Evolutionary conservation across 2,329 filamentous ascomycete species (phyloP).

Genomic region (Fusarium annulatum): DNA sequence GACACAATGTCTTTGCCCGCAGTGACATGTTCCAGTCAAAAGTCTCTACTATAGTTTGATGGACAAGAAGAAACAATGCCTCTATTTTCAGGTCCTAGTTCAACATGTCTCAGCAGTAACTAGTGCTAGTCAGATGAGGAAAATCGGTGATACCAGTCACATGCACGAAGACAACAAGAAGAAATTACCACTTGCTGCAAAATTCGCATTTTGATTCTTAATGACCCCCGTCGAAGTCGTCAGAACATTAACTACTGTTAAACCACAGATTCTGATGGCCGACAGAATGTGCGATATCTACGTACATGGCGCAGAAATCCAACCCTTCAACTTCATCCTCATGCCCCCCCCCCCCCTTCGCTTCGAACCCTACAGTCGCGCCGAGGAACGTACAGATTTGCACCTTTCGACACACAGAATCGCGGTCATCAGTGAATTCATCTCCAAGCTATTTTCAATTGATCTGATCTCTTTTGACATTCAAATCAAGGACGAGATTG

Average conservation of each 20-base stretch:
- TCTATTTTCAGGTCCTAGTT: too few relatives aligned
- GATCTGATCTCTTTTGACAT: too few relatives aligned
- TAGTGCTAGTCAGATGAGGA: neutral
- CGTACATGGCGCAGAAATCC: neutral
- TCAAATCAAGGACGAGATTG: too few relatives aligned
- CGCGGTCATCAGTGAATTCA: too few relatives aligned
- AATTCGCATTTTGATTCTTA: rapidly evolving
- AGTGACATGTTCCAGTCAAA: too few relatives aligned
- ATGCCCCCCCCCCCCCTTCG: neutral
- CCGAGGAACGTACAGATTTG: too few relatives aligned
- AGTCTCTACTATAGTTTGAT: too few relatives aligned
- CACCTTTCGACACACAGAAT: too few relatives aligned
- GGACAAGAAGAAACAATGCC: too few relatives aligned
- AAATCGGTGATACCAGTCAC: neutral
- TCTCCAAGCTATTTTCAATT: too few relatives aligned
- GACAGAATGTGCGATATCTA: rapidly evolving
- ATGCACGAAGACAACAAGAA: neutral
- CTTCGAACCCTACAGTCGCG: too few relatives aligned
- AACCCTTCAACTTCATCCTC: neutral
- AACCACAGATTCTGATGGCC: rapidly evolving
- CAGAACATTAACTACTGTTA: neutral
- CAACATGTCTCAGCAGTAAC: rapidly evolving
- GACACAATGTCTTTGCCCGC: too few relatives aligned
- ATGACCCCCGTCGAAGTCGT: neutral
- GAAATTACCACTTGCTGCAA: neutral